A percentile compares a stretch with the other conserved stretches of the same genome.
Conservation (phyloP, 352 stramenopile genomes). For the Phytopythium oedochilum region DNA sequence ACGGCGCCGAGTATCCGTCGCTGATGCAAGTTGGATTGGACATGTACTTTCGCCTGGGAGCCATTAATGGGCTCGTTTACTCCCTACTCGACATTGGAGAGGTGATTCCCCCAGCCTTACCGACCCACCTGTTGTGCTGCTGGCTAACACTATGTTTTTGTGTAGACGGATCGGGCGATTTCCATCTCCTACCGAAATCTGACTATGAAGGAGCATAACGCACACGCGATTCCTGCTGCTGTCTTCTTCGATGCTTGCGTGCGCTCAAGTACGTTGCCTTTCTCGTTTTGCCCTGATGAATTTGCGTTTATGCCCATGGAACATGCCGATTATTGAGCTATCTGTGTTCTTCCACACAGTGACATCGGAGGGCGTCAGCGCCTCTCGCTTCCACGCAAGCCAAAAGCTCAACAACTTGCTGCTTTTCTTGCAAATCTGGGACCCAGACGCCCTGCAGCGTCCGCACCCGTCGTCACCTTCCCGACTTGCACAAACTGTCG, state of each 20-base stretch:
- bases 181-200: slow-evolving; percentile 48
- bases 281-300: neutral
- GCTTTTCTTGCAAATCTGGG: slow-evolving; percentile 52
- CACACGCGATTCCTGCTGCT: slow-evolving; percentile 30
- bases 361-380: slow-evolving; percentile 8
- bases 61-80: slow-evolving; percentile 35
- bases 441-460: slow-evolving; percentile 24
- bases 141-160: slow-evolving; percentile 1
- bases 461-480: slow-evolving; percentile 18
- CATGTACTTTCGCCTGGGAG: slow-evolving; percentile 60
- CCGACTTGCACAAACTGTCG: slow-evolving; percentile 19
- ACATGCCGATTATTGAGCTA: no score
- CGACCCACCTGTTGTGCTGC: neutral
- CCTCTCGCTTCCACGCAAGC: slow-evolving; percentile 26
- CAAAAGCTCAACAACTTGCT: slow-evolving; percentile 48
- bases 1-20: slow-evolving; percentile 13
- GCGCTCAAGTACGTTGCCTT: slow-evolving; percentile 14
- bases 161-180: slow-evolving; percentile 34
- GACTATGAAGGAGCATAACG: slow-evolving; percentile 26
- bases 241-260: slow-evolving; percentile 45
- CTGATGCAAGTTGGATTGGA: slow-evolving; percentile 59
- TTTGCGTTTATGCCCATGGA: neutral
- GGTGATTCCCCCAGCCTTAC: slow-evolving; percentile 22
- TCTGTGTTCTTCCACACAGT: slow-evolving; percentile 17
- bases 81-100: slow-evolving; percentile 44